A percentile compares a stretch with the other conserved stretches of the same genome.
phyloP scores from a whole-genome alignment of 495 filamentous ascomycete species.

The Aspergillus sclerotioniger region DNA sequence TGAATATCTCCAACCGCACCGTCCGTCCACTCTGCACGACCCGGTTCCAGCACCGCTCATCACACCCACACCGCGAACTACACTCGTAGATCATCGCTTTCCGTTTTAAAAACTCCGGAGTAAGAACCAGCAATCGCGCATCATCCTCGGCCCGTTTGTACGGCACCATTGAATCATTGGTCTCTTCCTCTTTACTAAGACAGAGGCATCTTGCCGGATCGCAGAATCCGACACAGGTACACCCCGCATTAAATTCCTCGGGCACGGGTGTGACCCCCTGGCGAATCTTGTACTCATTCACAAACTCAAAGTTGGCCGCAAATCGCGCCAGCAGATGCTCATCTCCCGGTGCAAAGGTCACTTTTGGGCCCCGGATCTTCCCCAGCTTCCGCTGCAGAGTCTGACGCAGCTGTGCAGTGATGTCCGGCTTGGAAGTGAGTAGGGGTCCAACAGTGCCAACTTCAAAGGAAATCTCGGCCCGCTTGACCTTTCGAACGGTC shows the following conservation, averaged over 20 bases:
- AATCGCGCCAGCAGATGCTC: slow-evolving; percentile 23
- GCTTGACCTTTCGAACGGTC: slow-evolving; percentile 17
- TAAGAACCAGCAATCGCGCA: slow-evolving; percentile 21
- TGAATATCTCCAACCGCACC: slow-evolving; percentile 77
- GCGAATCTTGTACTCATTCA: slow-evolving; percentile 38
- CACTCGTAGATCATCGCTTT: slow-evolving; percentile 75
- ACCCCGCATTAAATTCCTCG: slow-evolving; percentile 43
- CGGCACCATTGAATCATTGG: slow-evolving; percentile 34
- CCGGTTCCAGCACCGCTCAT: slow-evolving; percentile 66
- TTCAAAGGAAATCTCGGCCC: slow-evolving; percentile 6
- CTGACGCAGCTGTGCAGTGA: slow-evolving; percentile 10
- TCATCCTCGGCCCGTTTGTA: slow-evolving; percentile 29
- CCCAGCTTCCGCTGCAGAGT: slow-evolving; percentile 27
- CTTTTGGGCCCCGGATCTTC: slow-evolving; percentile 27
- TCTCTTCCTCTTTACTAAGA: slow-evolving; percentile 36
- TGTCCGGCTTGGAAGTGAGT: slow-evolving; percentile 8
- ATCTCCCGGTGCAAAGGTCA: slow-evolving; percentile 25
- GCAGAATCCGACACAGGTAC: slow-evolving; percentile 35
- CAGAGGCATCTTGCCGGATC: slow-evolving; percentile 38
- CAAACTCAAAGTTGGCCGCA: slow-evolving; percentile 43
- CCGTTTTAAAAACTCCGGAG: slow-evolving; percentile 28
- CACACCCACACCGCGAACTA: slow-evolving; percentile 68
- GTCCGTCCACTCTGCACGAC: slow-evolving; percentile 77
- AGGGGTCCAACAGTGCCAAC: slow-evolving; percentile 13
- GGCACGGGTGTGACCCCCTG: slow-evolving; percentile 30